Evolutionary conservation across 2,329 filamentous ascomycete species (phyloP), one percentile per base, ranked within the genome.

Genomic region (Trichoderma koningii): DNA sequence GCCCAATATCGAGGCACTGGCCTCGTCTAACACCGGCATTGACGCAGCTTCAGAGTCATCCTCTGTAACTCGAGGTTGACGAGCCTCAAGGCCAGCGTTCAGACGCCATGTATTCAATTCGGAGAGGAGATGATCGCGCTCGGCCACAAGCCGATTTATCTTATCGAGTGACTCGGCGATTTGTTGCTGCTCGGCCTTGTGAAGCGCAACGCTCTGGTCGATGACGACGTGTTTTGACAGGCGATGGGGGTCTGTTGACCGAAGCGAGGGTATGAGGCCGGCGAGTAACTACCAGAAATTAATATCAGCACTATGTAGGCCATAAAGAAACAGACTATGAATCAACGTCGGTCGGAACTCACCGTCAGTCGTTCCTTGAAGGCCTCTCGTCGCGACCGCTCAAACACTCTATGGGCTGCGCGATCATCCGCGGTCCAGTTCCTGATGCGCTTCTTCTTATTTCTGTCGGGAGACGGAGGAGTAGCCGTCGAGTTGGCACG

Each of bases 351-450:
- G 12, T 34, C 52, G 14, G 38, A 19, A 72, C 74, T 66, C 34
- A 77, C 78, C 48, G 70, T 74, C 19, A 80, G 64, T 2, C 75
- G 71, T 48, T 77, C 74, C 57, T 77, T 77, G 69, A 79, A 80
- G 1, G 77, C 74, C 66, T 79, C 77, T n/a, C 78, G 73, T 15
- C 78, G 75, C 3, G 73, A 76, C 67, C 75, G 76, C 61, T 80
- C 77, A 66, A 80, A 79, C 7, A 76, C 71, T 1, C 77, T 73
- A 66, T 80, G 78, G 5, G 75, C 74, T 3, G 77, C 77, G 10
- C 78, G 76, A 57, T 80, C 78, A 56, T 79, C 71, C 5, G 76
- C 73, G 1, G 78, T 79, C 67, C 77, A 79, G 68, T 77, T 75
- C 12, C 77, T 72, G 19, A 77, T 69, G 10, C 76, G 71, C 66